phyloP scores from a whole-genome alignment of 495 filamentous ascomycete genomes.

The Aspergillus campestris region DNA sequence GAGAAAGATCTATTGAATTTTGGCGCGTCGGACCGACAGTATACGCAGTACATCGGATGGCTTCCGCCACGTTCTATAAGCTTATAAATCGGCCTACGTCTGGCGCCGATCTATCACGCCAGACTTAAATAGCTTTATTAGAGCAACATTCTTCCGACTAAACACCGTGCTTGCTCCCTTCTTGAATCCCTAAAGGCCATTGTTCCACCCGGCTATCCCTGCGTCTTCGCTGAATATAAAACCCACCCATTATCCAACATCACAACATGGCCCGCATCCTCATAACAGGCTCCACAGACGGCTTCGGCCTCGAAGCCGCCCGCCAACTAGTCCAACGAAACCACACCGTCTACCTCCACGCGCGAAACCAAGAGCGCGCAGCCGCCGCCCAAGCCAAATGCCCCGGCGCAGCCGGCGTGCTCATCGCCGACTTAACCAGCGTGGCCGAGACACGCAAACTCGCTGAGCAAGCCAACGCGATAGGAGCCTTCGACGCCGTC shows the following conservation, averaged over 20 bases:
- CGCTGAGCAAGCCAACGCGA: conserved; percentile 13
- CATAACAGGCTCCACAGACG: conserved; percentile 12
- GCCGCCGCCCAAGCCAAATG: conserved; percentile 8
- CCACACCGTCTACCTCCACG: conserved; percentile 17
- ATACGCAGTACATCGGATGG: too few relatives aligned
- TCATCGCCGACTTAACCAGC: conserved; percentile 12
- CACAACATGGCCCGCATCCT: conserved; percentile 10
- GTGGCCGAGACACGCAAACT: conserved; percentile 9
- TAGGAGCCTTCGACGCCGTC: conserved; percentile 14
- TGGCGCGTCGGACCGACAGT: too few relatives aligned
- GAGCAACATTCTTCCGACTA: background rate
- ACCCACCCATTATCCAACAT: background rate
- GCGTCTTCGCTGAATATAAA: background rate
- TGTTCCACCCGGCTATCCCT: background rate
- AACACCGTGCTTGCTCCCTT: background rate
- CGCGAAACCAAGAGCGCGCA: conserved; percentile 11
- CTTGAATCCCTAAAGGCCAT: background rate
- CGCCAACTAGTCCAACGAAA: conserved; percentile 7
- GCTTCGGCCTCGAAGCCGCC: conserved; percentile 11
- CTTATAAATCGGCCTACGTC: too few relatives aligned
- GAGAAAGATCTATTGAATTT: too few relatives aligned
- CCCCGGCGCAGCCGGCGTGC: conserved; percentile 14
- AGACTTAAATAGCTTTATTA: background rate
- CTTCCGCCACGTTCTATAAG: too few relatives aligned
- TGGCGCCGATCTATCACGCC: too few relatives aligned